Base-by-base conservation (phyloP, 768 basidiomycete species). In the Tylopilus cervinicoccineus region DNA sequence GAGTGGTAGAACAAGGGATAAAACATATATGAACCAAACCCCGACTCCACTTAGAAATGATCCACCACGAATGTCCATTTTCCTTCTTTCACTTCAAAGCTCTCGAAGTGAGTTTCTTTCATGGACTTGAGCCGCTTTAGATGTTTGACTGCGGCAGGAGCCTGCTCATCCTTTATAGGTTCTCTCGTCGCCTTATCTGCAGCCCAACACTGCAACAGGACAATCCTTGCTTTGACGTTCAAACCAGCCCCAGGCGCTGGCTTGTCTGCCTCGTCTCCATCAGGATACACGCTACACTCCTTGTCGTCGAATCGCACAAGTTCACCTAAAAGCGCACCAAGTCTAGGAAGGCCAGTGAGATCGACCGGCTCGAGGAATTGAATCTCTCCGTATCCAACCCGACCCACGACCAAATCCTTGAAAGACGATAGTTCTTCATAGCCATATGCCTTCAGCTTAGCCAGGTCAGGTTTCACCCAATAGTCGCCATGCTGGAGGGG, bases 61-160 rank as follows among this genome's bases (percentile, higher is more conserved):
- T 93, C 84, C 53, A 98, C 96, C 26, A 76, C 82, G 71, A 99
- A 98, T 42, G 83, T 86, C 95, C 95, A 97, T 68, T 79, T 84
- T 43, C 96, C 96, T 58, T 83, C 81, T 57, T 74, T 74, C 45
- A 82, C 76, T 49, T 93, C 86, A 66, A 88, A 98, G 60, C 70
- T 71, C 63, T 88, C 83, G 59, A 93, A 97, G 40, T 78, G 78
- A 33, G 94, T 97, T 46, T 87, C 84, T 64, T 84, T 84, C 79
- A 94, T 92, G 45, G 74, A 77, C 74, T 83, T 84, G 66, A 97
- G 71, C 54, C 87, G 79, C 69, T 88, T 91, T 60, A 93, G 54
- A 58, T 90, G 84, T 55, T 84, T 84, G 32, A 82, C 71, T 33
- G 83, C 79, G 29, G 68, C 64, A n/a, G 86, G 81, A 59, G 92